phyloP scores from a whole-genome alignment of 2,329 filamentous ascomycete species.

The Cryoendolithus antarcticus region DNA sequence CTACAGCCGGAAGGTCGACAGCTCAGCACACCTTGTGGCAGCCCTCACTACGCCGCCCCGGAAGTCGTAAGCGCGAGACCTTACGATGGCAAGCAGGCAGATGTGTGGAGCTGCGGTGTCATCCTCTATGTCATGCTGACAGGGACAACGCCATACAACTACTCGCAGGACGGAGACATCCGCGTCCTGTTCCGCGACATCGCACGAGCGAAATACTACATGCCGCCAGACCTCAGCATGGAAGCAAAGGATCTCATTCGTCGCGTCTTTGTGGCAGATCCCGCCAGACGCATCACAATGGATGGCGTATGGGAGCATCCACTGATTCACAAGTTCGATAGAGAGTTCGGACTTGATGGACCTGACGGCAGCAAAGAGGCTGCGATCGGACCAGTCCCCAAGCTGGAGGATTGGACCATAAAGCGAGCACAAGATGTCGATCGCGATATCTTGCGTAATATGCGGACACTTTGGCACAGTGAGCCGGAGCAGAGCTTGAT shows the following conservation, averaged over 20 bases:
- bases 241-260: slow-evolving; percentile 69
- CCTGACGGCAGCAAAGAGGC: slow-evolving; percentile 37
- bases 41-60: slow-evolving; percentile 90
- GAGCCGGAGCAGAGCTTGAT: slow-evolving; percentile 61
- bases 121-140: slow-evolving; percentile 81
- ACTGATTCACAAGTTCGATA: slow-evolving; percentile 69
- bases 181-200: slow-evolving; percentile 49
- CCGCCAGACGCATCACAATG: slow-evolving; percentile 66
- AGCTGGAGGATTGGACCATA: slow-evolving; percentile 50
- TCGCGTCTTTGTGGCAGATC: slow-evolving; percentile 67
- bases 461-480: slow-evolving; percentile 85
- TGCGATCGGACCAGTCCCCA: slow-evolving; percentile 40
- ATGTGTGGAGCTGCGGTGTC: slow-evolving; percentile 90
- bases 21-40: slow-evolving; percentile 83
- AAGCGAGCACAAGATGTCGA: slow-evolving; percentile 59
- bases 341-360: slow-evolving; percentile 54
- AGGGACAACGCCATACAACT: slow-evolving; percentile 67
- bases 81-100: slow-evolving; percentile 76
- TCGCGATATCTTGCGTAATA: slow-evolving; percentile 66
- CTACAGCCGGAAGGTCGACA: slow-evolving; percentile 69
- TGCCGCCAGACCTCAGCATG: slow-evolving; percentile 40
- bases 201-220: slow-evolving; percentile 36
- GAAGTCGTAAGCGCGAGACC: slow-evolving; percentile 67
- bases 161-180: slow-evolving; percentile 50
- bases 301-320: slow-evolving; percentile 76